Conservation (phyloP, 2,329 filamentous ascomycete genomes). For the Daldinia sp. region DNA sequence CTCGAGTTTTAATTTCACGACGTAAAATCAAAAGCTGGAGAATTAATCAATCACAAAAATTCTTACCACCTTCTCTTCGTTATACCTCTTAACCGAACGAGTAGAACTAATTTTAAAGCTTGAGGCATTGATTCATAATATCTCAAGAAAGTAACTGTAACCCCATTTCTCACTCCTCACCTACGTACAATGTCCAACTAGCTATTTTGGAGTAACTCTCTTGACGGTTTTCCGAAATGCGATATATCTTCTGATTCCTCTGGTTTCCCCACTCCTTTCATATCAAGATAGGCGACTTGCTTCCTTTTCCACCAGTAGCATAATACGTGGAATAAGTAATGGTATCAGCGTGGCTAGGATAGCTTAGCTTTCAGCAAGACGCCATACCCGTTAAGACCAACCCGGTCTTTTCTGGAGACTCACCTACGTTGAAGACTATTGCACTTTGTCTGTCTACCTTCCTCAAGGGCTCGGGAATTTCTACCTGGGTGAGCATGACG, state of each 20-base stretch:
- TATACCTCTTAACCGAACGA: too few species aligned
- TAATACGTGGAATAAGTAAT: neutral
- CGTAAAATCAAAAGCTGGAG: too few species aligned
- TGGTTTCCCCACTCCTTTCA: neutral
- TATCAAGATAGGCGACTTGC: neutral
- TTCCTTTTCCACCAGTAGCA: neutral
- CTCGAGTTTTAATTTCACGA: too few species aligned
- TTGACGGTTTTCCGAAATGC: neutral
- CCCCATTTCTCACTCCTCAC: neutral
- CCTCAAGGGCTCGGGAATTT: neutral
- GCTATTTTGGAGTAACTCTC: neutral
- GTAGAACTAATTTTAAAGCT: too few species aligned
- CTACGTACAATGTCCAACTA: neutral
- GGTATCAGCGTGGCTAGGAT: neutral
- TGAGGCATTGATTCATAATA: neutral
- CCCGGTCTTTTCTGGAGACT: neutral
- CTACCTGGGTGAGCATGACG: neutral
- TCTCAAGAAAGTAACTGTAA: neutral
- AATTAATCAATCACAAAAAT: too few species aligned
- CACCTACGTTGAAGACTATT: neutral
- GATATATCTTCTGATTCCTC: neutral
- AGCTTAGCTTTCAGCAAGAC: neutral
- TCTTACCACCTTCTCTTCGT: too few species aligned
- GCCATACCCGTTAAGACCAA: neutral
- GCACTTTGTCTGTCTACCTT: neutral